Percentiles rank a stretch among this genome's conserved stretches.
These are phyloP conservation scores for Arabidopsis hybrid DNA, from an alignment of 441 rosid genomes.

Conservation along the genomic window DNA sequence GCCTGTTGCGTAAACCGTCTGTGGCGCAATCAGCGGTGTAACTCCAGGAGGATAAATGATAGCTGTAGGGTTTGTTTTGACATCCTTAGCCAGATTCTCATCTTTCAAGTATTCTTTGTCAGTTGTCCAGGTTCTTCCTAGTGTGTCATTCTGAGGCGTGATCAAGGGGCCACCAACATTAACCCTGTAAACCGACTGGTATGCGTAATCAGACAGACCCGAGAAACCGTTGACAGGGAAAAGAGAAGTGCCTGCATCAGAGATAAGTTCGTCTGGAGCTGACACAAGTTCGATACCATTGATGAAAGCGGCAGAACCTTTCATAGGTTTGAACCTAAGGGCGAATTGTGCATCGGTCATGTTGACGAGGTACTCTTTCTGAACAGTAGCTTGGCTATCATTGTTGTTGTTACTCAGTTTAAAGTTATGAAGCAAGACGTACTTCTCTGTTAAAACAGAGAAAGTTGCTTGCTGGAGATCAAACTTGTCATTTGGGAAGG, in stretches of 20 bases:
- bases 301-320: conserved; percentile 75
- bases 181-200: conserved; percentile 67
- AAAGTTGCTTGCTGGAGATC: conserved; percentile 65
- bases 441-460: conserved; percentile 59
- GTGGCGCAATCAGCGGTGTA: conserved; percentile 70
- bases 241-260: conserved; percentile 60
- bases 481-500: conserved; percentile 49
- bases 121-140: conserved; percentile 65
- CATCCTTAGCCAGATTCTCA: conserved; percentile 47
- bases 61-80: conserved; percentile 50
- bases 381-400: conserved; percentile 37
- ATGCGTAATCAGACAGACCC: conserved; percentile 53
- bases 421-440: conserved; percentile 70
- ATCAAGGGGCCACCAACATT: conserved; percentile 76
- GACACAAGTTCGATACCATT: conserved; percentile 88
- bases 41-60: conserved; percentile 55
- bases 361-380: conserved; percentile 71
- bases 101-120: conserved; percentile 62
- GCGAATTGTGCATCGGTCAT: conserved; percentile 53
- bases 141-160: conserved; percentile 69
- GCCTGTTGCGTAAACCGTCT: conserved; percentile 67
- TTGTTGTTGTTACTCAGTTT: conserved; percentile 46
- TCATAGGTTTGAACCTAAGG: conserved; percentile 61
- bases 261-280: conserved; percentile 61
- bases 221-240: conserved; percentile 54